These are phyloP conservation scores for Fusarium buxicola DNA, from an alignment of 2,329 filamentous ascomycete species.

Conservation along the genomic window DNA sequence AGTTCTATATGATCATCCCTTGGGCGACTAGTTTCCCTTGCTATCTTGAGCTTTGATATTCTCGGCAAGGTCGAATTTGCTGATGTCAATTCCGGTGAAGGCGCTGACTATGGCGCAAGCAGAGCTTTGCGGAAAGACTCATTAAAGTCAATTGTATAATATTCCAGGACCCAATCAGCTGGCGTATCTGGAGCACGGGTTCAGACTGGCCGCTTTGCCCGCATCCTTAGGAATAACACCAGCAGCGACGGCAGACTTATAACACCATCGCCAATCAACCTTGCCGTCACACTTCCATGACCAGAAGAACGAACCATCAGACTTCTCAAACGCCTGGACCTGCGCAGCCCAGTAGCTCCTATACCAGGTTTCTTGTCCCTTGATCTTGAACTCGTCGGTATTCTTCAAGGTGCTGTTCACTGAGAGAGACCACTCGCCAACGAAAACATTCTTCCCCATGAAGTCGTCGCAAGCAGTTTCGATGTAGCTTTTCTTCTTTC, in stretches of 20 bases:
- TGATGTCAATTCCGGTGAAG: slow-evolving; percentile 26
- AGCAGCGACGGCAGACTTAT: slow-evolving; percentile 48
- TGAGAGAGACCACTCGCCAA: slow-evolving; percentile 70
- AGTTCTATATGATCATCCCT: slow-evolving; percentile 2
- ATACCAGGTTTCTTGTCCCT: slow-evolving; percentile 62
- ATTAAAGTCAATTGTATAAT: no score
- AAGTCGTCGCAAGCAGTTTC: slow-evolving; percentile 61
- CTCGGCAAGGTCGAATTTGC: slow-evolving; percentile 6
- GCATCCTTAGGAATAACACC: slow-evolving; percentile 46
- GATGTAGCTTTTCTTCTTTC: slow-evolving; percentile 63
- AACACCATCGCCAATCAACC: slow-evolving; percentile 63
- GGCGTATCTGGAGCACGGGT: slow-evolving; percentile 17
- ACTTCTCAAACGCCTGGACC: slow-evolving; percentile 64
- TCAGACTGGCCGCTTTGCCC: slow-evolving; percentile 19
- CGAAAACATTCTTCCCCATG: slow-evolving; percentile 58
- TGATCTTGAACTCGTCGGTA: slow-evolving; percentile 57
- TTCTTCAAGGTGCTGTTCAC: slow-evolving; percentile 62
- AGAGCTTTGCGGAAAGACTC: no score
- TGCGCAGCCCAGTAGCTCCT: slow-evolving; percentile 68
- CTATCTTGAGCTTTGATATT: slow-evolving; percentile 22
- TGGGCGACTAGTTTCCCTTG: no score
- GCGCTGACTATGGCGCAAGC: slow-evolving; percentile 17
- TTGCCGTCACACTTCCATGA: slow-evolving; percentile 65
- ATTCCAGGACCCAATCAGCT: no score
- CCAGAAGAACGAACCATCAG: slow-evolving; percentile 70